A percentile compares a stretch with the other conserved stretches of the same genome.
phyloP scores from a whole-genome alignment of 257 asterid species.

The Cruciata laevipes region DNA sequence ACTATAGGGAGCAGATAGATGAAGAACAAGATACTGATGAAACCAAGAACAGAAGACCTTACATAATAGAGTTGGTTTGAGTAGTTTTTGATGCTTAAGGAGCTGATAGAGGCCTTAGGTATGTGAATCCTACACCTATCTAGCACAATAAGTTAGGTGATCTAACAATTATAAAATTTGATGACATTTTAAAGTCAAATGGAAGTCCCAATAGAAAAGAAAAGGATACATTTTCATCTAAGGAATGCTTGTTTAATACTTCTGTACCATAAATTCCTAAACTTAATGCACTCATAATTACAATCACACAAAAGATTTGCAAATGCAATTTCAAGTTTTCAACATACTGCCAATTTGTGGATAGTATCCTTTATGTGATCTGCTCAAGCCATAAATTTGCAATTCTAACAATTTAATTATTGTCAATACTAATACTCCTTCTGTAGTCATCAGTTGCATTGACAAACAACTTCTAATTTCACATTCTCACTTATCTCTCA shows the following conservation, averaged over 20 bases:
- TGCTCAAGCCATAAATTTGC: too few relatives aligned
- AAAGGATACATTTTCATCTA: background rate
- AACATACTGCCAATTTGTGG: conserved; percentile 74
- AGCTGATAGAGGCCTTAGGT: conserved; percentile 84
- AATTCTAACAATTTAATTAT: too few relatives aligned
- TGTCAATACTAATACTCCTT: too few relatives aligned
- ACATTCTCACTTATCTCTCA: too few relatives aligned
- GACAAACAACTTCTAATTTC: too few relatives aligned
- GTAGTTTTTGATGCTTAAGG: conserved; percentile 89
- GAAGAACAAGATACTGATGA: conserved; percentile 63
- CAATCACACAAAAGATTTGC: conserved; percentile 89
- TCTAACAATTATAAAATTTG: background rate
- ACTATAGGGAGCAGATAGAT: conserved; percentile 79
- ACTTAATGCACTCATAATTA: conserved; percentile 63
- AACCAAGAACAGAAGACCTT: conserved; percentile 59
- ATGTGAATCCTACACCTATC: conserved; percentile 9
- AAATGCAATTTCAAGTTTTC: conserved; percentile 61
- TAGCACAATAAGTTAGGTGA: background rate
- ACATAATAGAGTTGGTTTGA: conserved; percentile 85
- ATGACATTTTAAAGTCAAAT: background rate
- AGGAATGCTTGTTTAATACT: background rate
- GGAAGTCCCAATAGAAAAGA: too few relatives aligned
- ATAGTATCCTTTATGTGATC: conserved; percentile 18
- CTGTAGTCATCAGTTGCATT: too few relatives aligned
- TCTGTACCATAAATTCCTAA: background rate